Evolutionary conservation across 1,139 yeast genomes (phyloP), one percentile per base, ranked within the genome.

Genomic region (Blastobotrys malaysiensis): DNA sequence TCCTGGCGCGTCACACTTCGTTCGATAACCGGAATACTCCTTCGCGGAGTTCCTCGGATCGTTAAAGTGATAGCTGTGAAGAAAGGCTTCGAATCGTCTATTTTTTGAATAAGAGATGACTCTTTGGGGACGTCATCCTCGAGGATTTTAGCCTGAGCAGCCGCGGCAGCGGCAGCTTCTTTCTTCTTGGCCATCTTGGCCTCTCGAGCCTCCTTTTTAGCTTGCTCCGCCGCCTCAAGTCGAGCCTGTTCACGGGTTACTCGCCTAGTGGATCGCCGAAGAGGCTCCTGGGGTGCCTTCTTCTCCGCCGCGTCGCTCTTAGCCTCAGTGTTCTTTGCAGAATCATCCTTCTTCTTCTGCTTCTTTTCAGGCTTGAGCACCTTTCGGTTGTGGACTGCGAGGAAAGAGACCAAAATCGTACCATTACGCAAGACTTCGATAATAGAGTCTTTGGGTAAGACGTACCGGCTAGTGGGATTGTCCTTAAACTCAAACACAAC

Each of bases 401-500:
- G 63, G 60, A 80, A 83, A 36, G 95, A 86, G n/a, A 86, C 70
- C 44, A 87, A 65, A 5, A 86, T 69, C 55, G 85, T 88, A 20
- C 71, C 73, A 19, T 70, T 70, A 1, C 70, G 75, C 1, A 80
- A 60, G 3, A 81, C 80, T 69, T 91, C 97, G 58, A 86, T 75
- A 3, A 91, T 79, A 1, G 93, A 80, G 61, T 86, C 81, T 59
- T 84, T 84, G 0, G 98, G 97, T 1, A 91, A 65, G 57, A 79
- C 71, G 63, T 80, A 91, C 54, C 98, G 77, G 9, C 85, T 85
- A 52, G 85, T 79, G 0, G 95, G 80, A 66, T 84, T 85, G 63
- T 93, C 98, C 44, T 79, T 79, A 70, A 84, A 91, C 69, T 93
- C 99, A 69, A 93, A 84, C 13, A 90, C 83, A 49, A 93, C 69